Evolutionary conservation across 2,329 filamentous ascomycete genomes (phyloP), one percentile per base, ranked within the genome.

Genomic region (Pseudocercospora musae): DNA sequence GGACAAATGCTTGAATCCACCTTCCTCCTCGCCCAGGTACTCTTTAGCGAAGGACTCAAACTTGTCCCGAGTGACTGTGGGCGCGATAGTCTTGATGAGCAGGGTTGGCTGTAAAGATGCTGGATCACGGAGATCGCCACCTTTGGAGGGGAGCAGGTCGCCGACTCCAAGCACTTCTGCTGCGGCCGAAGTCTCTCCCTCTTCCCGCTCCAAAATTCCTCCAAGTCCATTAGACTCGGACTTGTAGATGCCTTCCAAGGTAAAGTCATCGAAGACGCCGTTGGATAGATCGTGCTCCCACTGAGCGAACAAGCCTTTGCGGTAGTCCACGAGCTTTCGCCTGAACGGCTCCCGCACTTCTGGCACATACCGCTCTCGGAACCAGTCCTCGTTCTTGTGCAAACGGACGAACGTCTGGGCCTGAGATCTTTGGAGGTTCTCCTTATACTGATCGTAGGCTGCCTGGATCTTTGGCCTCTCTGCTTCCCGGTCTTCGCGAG

Each of bases 371-470:
- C 92, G 88, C 78, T 99, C 95, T 70, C 89, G 91, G 79, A 99
- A 99, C 95, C 95, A 99, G 74, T 99, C 94, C 76, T 99, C 95
- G 48, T 88, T 87, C 75, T 96, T 96, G 78, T 99, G 95, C 70
- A 92, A 89, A 55, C 89, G 86, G 46, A 99, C 95, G 74, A 99
- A 99, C 0, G 85, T 82, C 67, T 92, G 88, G 0, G 95, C 93
- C 60, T 75, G 73, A 31, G 65, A 53, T 37, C 86, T 79, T 68
- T 88, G 86, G 10, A 88, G 78, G 62, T 87, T 85, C 69, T 85
- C 83, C 73, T 89, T 89, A 78, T 89, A 89, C 44, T 81, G 75
- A 70, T 88, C 86, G 64, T 89, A 89, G 2, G 85, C 85, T 21
- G 81, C 80, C 69, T 94, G 90, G 21, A 94, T 94, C 76, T 86